phyloP scores from a whole-genome alignment of 495 filamentous ascomycete species.

The Friedmanniomyces endolithicus region DNA sequence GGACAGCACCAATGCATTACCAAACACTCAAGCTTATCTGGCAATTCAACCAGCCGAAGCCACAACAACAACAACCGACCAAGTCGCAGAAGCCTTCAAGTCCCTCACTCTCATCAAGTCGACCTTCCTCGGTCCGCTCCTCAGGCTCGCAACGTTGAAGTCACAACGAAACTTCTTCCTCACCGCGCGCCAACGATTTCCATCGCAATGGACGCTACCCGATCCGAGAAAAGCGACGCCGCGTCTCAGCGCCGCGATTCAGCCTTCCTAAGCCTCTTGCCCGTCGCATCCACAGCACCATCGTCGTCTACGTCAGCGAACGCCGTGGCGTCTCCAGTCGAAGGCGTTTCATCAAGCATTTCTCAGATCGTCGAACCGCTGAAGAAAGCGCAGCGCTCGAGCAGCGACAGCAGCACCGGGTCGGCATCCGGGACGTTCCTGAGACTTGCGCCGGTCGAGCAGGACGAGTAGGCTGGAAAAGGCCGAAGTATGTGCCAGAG shows the following conservation, averaged over 20 bases:
- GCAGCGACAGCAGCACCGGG: slow-evolving; percentile 4
- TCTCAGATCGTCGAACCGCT: background rate
- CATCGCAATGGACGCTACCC: too few relatives aligned
- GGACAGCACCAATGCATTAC: slow-evolving; percentile 1
- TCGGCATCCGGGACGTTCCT: slow-evolving; percentile 1
- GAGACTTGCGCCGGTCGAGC: slow-evolving; percentile 3
- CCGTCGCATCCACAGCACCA: slow-evolving; percentile 7
- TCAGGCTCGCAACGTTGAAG: background rate
- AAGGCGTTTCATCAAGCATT: background rate
- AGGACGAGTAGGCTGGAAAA: background rate
- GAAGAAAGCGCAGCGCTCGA: background rate
- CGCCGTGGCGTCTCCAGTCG: background rate
- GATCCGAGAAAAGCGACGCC: background rate
- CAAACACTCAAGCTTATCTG: slow-evolving; percentile 13
- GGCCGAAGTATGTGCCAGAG: background rate
- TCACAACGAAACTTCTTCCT: background rate
- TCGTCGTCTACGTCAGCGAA: background rate
- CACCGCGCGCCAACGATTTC: background rate
- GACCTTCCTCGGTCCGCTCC: slow-evolving; percentile 1
- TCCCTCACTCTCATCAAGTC: background rate
- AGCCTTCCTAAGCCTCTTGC: slow-evolving; percentile 16
- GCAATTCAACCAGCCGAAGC: background rate
- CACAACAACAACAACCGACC: background rate
- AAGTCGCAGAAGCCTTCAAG: background rate
- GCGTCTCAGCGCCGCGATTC: background rate